A percentile compares a stretch with the other conserved stretches of the same genome.
phyloP scores from a whole-genome alignment of 805 yeast species.

The Yamadazyma akitaensis region DNA sequence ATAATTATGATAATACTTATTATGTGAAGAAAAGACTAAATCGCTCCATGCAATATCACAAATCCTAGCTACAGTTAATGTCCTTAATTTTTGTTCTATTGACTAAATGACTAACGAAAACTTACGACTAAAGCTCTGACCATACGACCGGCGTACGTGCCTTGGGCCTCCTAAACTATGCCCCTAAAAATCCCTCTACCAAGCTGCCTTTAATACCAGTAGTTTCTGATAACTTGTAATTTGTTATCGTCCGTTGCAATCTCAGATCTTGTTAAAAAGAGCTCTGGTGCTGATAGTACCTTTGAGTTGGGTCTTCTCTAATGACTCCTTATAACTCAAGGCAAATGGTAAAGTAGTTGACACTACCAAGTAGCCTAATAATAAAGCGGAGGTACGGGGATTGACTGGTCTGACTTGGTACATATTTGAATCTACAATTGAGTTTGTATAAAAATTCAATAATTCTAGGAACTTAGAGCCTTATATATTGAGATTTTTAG shows the following conservation, averaged over 20 bases:
- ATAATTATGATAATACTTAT: not conserved
- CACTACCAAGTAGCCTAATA: conserved; percentile 37
- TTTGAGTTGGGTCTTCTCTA: conserved; percentile 22
- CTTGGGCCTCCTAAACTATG: not conserved
- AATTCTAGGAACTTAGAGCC: not conserved
- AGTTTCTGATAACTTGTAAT: not conserved
- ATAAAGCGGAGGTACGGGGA: conserved; percentile 23
- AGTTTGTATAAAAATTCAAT: not conserved
- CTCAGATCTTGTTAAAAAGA: conserved; percentile 27
- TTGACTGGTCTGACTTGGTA: conserved; percentile 7
- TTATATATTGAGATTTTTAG: conserved; percentile 1
- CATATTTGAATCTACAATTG: not conserved
- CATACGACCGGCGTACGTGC: not conserved
- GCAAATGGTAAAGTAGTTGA: conserved; percentile 39
- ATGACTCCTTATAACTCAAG: conserved; percentile 38
- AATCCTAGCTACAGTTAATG: not conserved
- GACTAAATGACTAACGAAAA: not conserved
- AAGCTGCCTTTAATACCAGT: conserved; percentile 1
- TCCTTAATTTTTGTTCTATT: not conserved
- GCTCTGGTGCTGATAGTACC: conserved; percentile 36
- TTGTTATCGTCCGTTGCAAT: not conserved
- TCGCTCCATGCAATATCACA: not conserved
- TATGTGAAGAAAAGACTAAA: not conserved
- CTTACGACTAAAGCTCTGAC: not conserved
- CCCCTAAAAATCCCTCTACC: not conserved